Evolutionary conservation across 2,329 filamentous ascomycete genomes (phyloP), one percentile per base, ranked within the genome.

Genomic region (Botrytis galanthina): DNA sequence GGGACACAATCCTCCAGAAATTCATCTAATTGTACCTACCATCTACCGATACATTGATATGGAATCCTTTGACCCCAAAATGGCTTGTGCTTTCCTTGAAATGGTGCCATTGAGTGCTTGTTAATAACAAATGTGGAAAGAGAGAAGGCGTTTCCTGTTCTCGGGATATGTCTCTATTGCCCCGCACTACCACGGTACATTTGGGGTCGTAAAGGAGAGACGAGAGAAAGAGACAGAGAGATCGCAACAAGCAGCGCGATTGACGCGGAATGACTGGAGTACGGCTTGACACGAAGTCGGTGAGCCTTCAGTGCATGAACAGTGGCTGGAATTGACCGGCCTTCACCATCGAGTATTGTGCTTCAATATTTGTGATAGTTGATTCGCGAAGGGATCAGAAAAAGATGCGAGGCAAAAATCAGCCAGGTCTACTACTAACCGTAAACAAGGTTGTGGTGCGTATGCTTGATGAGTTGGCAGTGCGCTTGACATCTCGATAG

Each of bases 391-490:
- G 61, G 77, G 76, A 70, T 57, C 66, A 75, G 74, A 75, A 75
- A 79, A 77, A 67, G 76, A 57, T 71, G 78, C 75, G 77, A 80
- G 75, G 78, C 74, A 79, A 74, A 57, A 42, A 74, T 73, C 76
- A 77, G 76, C 74, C 76, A 77, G 76, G 63, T 29, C 51, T 68
- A 76, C 78, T 77, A 77, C 76, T 76, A 78, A 76, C 78, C 78
- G 78, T 76, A 75, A 80, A 81, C 78, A 78, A 79, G 78, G 78
- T 81, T 80, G 75, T 89, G 87, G 62, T 72, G 71, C 71, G 62
- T 72, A 72, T 87, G 84, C 84, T 87, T 85, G 84, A 86, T 84
- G 86, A 86, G 72, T 71, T 73, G 72, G 72, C 72, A 71, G 67
- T 73, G 71, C 71, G 72, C 87, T 85, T 85, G 77, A 69, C 63